These are phyloP conservation scores for Diplosphaera chodatii DNA, from an alignment of 139 green algal genomes.

Conservation along the genomic window DNA sequence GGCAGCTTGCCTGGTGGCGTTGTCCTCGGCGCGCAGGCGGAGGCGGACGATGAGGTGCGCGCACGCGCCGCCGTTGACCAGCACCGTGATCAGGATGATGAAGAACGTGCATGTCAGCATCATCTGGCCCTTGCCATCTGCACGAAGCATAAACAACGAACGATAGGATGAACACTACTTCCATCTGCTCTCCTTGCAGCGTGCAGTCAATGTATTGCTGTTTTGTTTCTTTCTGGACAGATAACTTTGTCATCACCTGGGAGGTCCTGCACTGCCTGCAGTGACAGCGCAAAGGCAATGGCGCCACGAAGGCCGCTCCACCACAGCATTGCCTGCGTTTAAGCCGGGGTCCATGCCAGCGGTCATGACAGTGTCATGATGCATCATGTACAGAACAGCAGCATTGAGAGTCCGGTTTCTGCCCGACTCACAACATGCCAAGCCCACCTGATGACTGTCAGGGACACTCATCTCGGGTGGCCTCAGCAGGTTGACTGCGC, in stretches of 20 bases:
- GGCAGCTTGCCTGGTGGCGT: background rate
- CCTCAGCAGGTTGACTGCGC: background rate
- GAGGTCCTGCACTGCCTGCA: constrained; percentile 33
- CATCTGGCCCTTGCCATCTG: constrained; percentile 6
- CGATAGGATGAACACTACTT: too few species aligned
- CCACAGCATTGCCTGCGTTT: constrained; percentile 50
- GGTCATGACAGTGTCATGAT: too few species aligned
- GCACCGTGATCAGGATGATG: constrained; percentile 49
- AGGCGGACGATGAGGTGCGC: constrained; percentile 27
- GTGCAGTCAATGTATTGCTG: too few species aligned
- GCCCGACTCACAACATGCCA: too few species aligned
- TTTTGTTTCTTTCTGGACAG: too few species aligned
- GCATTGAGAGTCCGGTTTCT: too few species aligned
- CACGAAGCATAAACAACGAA: background rate
- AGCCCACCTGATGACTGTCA: background rate
- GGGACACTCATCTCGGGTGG: background rate
- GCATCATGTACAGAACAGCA: too few species aligned
- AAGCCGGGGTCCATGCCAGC: too few species aligned
- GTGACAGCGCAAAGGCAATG: constrained; percentile 56
- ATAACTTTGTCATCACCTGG: too few species aligned
- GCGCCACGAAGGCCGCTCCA: constrained; percentile 48
- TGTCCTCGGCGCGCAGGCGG: constrained; percentile 4
- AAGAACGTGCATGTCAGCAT: constrained; percentile 52
- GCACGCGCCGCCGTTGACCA: constrained; percentile 47
- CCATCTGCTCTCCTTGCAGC: too few species aligned